Evolutionary conservation across 345 rosid genomes (phyloP).

Genomic region (Ceriops tagal): DNA sequence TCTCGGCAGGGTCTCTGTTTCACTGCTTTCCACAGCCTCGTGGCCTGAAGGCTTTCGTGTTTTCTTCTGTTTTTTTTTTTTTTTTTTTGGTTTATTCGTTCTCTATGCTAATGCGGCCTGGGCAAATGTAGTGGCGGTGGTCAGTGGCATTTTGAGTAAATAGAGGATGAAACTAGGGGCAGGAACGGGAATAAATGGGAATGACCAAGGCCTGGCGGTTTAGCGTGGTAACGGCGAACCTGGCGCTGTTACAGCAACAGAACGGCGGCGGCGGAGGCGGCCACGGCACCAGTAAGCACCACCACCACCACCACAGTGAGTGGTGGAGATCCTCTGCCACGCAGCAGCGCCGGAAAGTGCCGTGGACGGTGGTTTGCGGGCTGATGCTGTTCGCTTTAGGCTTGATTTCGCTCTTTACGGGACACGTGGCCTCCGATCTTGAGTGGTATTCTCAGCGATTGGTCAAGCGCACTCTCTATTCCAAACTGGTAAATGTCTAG

Average conservation of each 20-base stretch:
- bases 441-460: constrained; percentile 93
- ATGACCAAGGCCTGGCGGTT: constrained; percentile 53
- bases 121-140: not conserved
- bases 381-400: constrained; percentile 84
- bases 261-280: constrained; percentile 31
- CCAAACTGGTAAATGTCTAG: constrained; percentile 46
- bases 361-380: constrained; percentile 63
- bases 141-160: constrained; percentile 16
- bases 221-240: constrained; percentile 47
- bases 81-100: not conserved
- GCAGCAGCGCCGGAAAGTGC: constrained; percentile 26
- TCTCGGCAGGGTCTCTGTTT: not conserved
- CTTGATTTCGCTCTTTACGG: constrained; percentile 83
- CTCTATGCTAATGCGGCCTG: not conserved
- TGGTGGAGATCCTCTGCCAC: constrained; percentile 38
- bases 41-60: no score
- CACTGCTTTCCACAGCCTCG: no score
- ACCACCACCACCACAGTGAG: constrained; percentile 13
- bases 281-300: constrained; percentile 21
- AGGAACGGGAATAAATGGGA: constrained; percentile 38
- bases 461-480: constrained; percentile 48
- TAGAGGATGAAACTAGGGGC: constrained; percentile 33
- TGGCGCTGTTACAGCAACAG: constrained; percentile 57
- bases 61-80: no score
- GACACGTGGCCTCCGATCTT: constrained; percentile 90